A percentile compares a stretch with the other conserved stretches of the same genome.
phyloP scores from a whole-genome alignment of 306 rosid genomes.

The Cucumis sativus region DNA sequence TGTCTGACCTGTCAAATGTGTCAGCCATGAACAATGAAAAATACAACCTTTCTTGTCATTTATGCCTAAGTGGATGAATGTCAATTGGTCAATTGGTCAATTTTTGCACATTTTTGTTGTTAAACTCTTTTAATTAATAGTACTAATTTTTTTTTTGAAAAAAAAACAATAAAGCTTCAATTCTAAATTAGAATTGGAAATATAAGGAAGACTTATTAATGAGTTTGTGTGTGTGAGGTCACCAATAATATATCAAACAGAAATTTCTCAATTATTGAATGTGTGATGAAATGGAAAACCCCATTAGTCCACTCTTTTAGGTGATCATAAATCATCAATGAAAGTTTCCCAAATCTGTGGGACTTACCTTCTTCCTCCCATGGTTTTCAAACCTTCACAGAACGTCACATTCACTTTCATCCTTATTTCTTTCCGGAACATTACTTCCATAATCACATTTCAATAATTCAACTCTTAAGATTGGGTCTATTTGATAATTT shows the following conservation, averaged over 20 bases:
- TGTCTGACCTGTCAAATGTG: not conserved
- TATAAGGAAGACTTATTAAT: not conserved
- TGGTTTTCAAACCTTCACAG: not conserved
- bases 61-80: not conserved
- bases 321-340: not conserved
- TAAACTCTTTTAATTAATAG: not conserved
- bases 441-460: not conserved
- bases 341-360: not conserved
- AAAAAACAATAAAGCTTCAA: not conserved
- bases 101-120: not conserved
- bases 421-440: not conserved
- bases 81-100: not conserved
- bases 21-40: not conserved
- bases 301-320: not conserved
- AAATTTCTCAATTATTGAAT: not conserved
- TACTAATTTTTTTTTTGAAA: not conserved
- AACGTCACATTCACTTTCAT: not conserved
- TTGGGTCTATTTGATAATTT: not conserved
- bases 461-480: not conserved
- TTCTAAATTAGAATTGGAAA: not conserved
- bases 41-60: not conserved
- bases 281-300: not conserved
- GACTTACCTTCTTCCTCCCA: not conserved
- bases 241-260: not conserved
- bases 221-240: not conserved